phyloP scores from a whole-genome alignment of 140 eudicot genomes.

The Bidens hawaiensis region DNA sequence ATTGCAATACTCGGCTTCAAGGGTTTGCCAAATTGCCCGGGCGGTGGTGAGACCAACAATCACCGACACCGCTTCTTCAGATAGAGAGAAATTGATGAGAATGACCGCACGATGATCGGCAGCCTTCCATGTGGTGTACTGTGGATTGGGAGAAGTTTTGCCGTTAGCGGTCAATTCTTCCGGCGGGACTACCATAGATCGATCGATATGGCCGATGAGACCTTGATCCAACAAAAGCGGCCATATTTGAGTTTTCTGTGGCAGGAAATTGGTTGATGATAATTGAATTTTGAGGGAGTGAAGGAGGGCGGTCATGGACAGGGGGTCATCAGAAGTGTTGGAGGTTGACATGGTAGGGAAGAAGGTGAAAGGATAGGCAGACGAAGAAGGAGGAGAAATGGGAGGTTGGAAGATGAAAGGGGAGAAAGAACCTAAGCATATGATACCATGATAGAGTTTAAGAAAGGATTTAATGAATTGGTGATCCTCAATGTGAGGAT shows the following conservation, averaged over 20 bases:
- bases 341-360: constrained; percentile 6
- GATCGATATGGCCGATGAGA: background rate
- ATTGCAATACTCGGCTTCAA: too few species aligned
- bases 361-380: background rate
- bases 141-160: constrained; percentile 1
- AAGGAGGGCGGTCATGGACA: constrained; percentile 3
- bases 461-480: background rate
- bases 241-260: too few species aligned
- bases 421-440: background rate
- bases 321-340: constrained; percentile 1
- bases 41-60: too few species aligned
- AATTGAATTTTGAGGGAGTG: constrained; percentile 7
- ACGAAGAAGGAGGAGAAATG: background rate
- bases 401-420: background rate
- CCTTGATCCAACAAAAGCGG: too few species aligned
- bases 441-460: constrained; percentile 9
- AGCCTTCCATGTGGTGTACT: background rate
- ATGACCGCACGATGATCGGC: too few species aligned
- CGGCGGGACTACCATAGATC: constrained; percentile 1
- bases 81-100: constrained; percentile 1
- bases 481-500: too few species aligned
- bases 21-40: too few species aligned
- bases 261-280: too few species aligned
- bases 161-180: background rate
- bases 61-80: constrained; percentile 4